These are phyloP conservation scores for Periconia sp. DNA, from an alignment of 2,329 filamentous ascomycete genomes.

Conservation along the genomic window DNA sequence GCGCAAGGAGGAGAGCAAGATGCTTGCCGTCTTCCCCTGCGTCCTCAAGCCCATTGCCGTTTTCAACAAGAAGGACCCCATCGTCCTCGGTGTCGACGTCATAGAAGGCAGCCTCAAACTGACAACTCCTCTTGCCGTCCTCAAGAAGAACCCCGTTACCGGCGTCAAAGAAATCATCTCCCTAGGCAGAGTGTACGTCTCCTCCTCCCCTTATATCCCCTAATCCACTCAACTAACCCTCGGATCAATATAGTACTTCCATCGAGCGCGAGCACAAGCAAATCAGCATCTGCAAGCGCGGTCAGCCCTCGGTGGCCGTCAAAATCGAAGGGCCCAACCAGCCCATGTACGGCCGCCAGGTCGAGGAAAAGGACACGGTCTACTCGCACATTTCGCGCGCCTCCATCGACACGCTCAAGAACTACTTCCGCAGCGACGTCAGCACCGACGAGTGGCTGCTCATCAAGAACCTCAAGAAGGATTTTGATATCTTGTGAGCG, in stretches of 20 bases:
- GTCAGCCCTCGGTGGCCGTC: constrained; percentile 93
- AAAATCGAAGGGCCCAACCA: constrained; percentile 96
- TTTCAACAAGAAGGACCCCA: constrained; percentile 97
- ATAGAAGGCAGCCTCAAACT: constrained; percentile 83
- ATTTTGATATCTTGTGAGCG: constrained; percentile 72
- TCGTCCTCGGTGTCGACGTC: constrained; percentile 94
- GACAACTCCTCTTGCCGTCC: constrained; percentile 85
- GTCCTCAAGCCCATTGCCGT: constrained; percentile 86
- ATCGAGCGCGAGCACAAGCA: constrained; percentile 99
- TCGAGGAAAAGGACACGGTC: constrained; percentile 86
- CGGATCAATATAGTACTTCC: constrained; percentile 66
- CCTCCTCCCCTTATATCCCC: neutral
- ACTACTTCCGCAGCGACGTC: constrained; percentile 88
- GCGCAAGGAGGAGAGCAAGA: constrained; percentile 95
- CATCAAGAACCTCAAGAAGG: constrained; percentile 90
- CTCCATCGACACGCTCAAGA: constrained; percentile 93
- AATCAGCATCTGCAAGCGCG: constrained; percentile 88
- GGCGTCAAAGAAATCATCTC: constrained; percentile 80
- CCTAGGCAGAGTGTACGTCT: constrained; percentile 87
- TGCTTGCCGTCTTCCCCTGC: constrained; percentile 95
- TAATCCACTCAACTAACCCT: neutral
- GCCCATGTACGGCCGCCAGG: constrained; percentile 89
- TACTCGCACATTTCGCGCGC: constrained; percentile 86
- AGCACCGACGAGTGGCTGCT: constrained; percentile 91
- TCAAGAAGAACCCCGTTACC: constrained; percentile 79